These are phyloP conservation scores for Ambrosiella beaveri DNA, from an alignment of 2,329 filamentous ascomycete species.

Conservation along the genomic window DNA sequence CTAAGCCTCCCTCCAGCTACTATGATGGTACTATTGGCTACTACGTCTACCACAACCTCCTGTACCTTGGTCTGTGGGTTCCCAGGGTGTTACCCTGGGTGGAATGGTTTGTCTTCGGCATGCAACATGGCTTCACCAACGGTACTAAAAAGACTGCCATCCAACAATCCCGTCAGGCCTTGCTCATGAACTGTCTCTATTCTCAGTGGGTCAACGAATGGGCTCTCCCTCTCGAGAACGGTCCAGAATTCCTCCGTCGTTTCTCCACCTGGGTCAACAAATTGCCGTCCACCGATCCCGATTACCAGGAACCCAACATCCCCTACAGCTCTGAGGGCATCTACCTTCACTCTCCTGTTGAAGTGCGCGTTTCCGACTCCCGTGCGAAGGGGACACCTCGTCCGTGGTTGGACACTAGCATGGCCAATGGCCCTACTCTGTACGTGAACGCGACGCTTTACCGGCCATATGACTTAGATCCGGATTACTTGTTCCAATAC, in stretches of 20 bases:
- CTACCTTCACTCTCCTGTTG: conserved; percentile 78
- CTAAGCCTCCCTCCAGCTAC: conserved; percentile 48
- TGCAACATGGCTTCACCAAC: conserved; percentile 85
- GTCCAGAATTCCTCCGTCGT: conserved; percentile 70
- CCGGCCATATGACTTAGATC: conserved; percentile 60
- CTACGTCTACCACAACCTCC: conserved; percentile 78
- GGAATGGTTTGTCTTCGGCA: conserved; percentile 92
- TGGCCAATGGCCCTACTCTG: conserved; percentile 50
- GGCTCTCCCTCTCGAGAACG: conserved; percentile 73
- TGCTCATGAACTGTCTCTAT: conserved; percentile 94
- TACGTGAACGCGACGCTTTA: conserved; percentile 88
- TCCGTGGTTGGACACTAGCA: conserved; percentile 52
- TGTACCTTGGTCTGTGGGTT: conserved; percentile 61
- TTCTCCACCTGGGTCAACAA: conserved; percentile 71
- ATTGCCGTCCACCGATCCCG: conserved; percentile 41
- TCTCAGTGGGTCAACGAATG: conserved; percentile 98
- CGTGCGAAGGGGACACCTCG: conserved; percentile 21
- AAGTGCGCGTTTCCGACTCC: conserved; percentile 74
- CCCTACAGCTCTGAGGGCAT: conserved; percentile 65
- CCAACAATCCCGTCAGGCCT: conserved; percentile 59
- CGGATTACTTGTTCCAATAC: conserved; percentile 58
- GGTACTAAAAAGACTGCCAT: conserved; percentile 54
- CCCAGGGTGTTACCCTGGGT: conserved; percentile 71
- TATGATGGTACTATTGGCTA: conserved; percentile 73
- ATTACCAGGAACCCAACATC: conserved; percentile 49